Evolutionary conservation across 805 yeast species (phyloP).

Genomic region (Wickerhamiella allomyrinae): DNA sequence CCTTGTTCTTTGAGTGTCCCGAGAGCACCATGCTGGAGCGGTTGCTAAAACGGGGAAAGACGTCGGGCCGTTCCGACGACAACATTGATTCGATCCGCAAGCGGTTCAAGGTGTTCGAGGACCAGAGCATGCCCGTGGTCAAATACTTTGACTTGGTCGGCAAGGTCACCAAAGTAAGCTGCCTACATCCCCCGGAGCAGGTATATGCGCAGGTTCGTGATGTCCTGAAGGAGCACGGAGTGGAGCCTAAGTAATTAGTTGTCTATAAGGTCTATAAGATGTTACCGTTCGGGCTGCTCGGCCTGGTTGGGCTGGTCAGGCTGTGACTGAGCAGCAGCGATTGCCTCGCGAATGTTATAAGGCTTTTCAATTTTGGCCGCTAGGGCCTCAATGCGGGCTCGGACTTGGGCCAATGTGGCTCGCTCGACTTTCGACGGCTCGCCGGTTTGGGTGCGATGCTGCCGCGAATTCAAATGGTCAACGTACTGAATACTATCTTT

Average conservation of each 20-base stretch:
- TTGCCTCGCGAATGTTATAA: neutral
- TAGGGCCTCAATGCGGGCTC: slow-evolving; percentile 26
- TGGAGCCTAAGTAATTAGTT: neutral
- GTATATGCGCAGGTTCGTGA: slow-evolving; percentile 58
- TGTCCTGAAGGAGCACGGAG: slow-evolving; percentile 37
- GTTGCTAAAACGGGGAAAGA: slow-evolving; percentile 79
- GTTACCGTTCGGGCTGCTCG: no score
- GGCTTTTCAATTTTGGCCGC: slow-evolving; percentile 21
- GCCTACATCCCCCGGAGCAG: slow-evolving; percentile 66
- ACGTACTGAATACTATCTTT: slow-evolving; percentile 70
- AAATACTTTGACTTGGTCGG: slow-evolving; percentile 58
- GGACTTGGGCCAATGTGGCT: slow-evolving; percentile 38
- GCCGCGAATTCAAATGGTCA: slow-evolving; percentile 70
- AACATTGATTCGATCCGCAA: slow-evolving; percentile 81
- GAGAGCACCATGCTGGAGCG: slow-evolving; percentile 74
- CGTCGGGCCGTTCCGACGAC: slow-evolving; percentile 89
- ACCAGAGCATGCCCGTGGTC: slow-evolving; percentile 89
- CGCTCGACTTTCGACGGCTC: slow-evolving; percentile 27
- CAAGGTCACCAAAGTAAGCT: slow-evolving; percentile 63
- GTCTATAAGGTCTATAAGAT: neutral
- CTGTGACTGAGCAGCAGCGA: no score
- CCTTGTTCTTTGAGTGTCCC: slow-evolving; percentile 41
- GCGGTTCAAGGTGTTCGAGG: slow-evolving; percentile 73
- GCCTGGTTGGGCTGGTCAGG: no score
- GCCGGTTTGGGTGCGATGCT: slow-evolving; percentile 31